Percentiles rank a stretch among this genome's conserved stretches.
Evolutionary conservation across 163 green algal species (phyloP).

Genomic region (Scenedesmus sp.): DNA sequence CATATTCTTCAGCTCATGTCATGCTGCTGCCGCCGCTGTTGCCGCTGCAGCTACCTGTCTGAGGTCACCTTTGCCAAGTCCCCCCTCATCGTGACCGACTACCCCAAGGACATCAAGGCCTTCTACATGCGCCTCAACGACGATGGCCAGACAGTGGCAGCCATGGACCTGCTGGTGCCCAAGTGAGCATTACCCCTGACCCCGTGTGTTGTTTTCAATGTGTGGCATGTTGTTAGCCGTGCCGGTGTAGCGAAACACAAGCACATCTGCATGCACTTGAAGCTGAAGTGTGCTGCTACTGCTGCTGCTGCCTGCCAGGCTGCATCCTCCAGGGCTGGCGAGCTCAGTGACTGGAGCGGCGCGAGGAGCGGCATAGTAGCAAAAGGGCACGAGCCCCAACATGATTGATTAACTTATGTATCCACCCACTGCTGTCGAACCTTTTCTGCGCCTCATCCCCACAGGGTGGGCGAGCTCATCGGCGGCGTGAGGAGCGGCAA

Average conservation of each 20-base stretch:
- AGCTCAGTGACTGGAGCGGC: conserved; percentile 98
- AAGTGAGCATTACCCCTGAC: conserved; percentile 48
- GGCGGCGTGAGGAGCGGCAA: too few relatives aligned
- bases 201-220: too few relatives aligned
- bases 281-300: too few relatives aligned
- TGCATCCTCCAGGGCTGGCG: conserved; percentile 78
- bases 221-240: too few relatives aligned
- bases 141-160: conserved; percentile 89
- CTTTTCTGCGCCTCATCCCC: too few relatives aligned
- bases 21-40: not conserved
- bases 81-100: conserved; percentile 97
- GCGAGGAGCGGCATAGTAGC: conserved; percentile 83
- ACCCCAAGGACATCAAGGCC: conserved; percentile 86
- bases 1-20: not conserved
- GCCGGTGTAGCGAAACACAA: too few relatives aligned
- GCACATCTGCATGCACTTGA: too few relatives aligned
- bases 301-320: too few relatives aligned
- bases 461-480: too few relatives aligned
- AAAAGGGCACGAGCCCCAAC: too few relatives aligned
- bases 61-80: conserved; percentile 92
- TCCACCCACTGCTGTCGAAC: too few relatives aligned
- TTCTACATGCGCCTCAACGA: conserved; percentile 96
- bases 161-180: conserved; percentile 94
- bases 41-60: conserved; percentile 80
- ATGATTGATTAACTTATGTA: too few relatives aligned